These are phyloP conservation scores for Fusarium euwallaceae DNA, from an alignment of 2,329 filamentous ascomycete genomes.

Conservation along the genomic window DNA sequence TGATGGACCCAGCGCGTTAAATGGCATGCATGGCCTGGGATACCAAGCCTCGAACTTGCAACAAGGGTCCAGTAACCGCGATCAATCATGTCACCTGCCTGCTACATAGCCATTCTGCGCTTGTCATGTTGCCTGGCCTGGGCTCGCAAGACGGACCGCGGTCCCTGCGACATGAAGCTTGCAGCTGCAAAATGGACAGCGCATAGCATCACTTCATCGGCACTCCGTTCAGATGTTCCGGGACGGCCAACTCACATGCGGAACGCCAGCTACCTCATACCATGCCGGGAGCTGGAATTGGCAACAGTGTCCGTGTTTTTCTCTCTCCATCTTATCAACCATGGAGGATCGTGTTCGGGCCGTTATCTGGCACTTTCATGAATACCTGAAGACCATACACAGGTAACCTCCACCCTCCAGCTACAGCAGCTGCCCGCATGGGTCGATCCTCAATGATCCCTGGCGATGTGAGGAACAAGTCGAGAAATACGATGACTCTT, in stretches of 20 bases:
- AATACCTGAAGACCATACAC: slow-evolving; percentile 18
- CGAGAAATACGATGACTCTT: background rate
- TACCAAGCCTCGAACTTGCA: slow-evolving; percentile 9
- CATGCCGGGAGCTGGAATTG: slow-evolving; percentile 26
- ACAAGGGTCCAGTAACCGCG: background rate
- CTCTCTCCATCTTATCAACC: background rate
- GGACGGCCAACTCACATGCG: slow-evolving; percentile 8
- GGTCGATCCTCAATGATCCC: background rate
- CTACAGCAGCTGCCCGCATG: background rate
- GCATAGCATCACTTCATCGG: background rate
- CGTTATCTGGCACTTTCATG: slow-evolving; percentile 26
- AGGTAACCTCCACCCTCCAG: slow-evolving; percentile 19
- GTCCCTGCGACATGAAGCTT: slow-evolving; percentile 16
- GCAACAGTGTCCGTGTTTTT: background rate
- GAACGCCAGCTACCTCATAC: slow-evolving; percentile 1
- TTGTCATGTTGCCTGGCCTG: background rate
- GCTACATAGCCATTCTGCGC: background rate
- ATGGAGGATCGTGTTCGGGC: slow-evolving; percentile 12
- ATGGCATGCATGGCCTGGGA: slow-evolving; percentile 31
- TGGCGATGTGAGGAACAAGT: background rate
- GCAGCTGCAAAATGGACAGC: slow-evolving; percentile 8
- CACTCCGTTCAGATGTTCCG: background rate
- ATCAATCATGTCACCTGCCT: slow-evolving; percentile 4
- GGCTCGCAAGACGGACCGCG: slow-evolving; percentile 2
- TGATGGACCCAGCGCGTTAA: slow-evolving; percentile 14